Evolutionary conservation across 2,329 filamentous ascomycete genomes (phyloP).

Genomic region (Sarocladium oryzae): DNA sequence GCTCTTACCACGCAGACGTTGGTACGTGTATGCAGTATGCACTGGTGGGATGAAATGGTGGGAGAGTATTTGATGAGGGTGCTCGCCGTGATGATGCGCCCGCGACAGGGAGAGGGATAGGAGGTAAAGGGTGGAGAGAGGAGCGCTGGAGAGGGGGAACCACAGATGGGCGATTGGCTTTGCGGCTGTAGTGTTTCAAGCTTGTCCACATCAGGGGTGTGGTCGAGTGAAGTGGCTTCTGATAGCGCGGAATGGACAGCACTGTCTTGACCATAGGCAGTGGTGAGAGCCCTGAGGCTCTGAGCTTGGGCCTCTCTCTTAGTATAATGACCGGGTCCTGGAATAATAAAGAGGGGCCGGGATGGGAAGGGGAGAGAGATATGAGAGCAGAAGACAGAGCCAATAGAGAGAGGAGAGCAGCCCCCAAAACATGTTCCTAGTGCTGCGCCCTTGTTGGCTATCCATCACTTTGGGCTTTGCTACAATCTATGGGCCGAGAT

Average conservation of each 20-base stretch:
- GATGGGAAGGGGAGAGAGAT: no score
- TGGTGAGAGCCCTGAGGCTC: background rate
- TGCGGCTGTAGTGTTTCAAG: constrained; percentile 5
- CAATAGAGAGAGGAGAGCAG: no score
- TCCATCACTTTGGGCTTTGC: no score
- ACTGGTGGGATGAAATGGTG: background rate
- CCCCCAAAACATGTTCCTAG: no score
- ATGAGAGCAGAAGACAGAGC: no score
- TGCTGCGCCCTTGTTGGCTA: no score
- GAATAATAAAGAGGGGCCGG: no score
- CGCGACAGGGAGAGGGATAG: constrained; percentile 1
- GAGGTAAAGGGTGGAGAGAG: background rate
- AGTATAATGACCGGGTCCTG: no score
- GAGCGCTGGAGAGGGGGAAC: background rate
- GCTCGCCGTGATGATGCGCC: constrained; percentile 8
- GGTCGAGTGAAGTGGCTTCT: background rate
- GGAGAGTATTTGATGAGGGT: constrained; percentile 1
- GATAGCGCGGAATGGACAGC: background rate
- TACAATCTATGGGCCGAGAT: no score
- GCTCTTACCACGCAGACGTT: no score
- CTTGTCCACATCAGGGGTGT: constrained; percentile 1
- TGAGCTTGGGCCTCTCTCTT: constrained; percentile 2
- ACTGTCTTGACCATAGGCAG: background rate
- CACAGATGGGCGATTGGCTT: constrained; percentile 1
- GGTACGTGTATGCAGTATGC: no score